Conservation (phyloP, 2,329 filamentous ascomycete species). For the Ophidiomyces ophidiicola region DNA sequence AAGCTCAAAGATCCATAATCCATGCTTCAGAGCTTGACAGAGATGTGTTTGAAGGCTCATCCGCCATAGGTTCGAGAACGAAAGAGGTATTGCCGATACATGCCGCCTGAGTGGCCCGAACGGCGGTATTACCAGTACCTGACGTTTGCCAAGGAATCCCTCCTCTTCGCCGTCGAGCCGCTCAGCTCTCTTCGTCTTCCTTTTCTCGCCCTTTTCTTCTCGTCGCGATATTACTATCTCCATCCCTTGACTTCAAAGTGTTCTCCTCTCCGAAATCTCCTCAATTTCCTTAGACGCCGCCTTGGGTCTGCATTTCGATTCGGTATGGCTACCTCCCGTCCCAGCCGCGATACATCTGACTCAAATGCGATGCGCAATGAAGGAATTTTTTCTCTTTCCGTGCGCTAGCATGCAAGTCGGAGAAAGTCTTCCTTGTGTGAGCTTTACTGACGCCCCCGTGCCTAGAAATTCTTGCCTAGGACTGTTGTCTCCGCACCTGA, state of each 20-base stretch:
- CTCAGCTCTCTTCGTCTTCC: background rate
- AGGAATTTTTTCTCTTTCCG: background rate
- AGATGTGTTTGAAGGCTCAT: background rate
- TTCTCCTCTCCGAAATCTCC: slow-evolving; percentile 6
- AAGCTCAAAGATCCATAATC: no score
- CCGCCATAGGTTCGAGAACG: no score
- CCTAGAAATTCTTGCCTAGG: no score
- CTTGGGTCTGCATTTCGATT: background rate
- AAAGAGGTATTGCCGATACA: slow-evolving; percentile 5
- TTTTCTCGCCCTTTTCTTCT: slow-evolving; percentile 1
- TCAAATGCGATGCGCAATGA: no score
- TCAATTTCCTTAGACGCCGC: no score
- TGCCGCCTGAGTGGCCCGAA: no score
- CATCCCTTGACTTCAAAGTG: slow-evolving; percentile 9
- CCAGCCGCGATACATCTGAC: background rate
- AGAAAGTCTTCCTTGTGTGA: no score
- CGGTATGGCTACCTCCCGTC: background rate
- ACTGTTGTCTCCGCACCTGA: no score
- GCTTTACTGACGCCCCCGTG: no score
- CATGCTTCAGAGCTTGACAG: no score
- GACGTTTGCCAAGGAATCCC: slow-evolving; percentile 10
- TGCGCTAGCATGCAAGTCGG: background rate
- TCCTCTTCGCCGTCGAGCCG: slow-evolving; percentile 4
- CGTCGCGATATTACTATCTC: slow-evolving; percentile 2
- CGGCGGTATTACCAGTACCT: slow-evolving; percentile 5